phyloP scores from a whole-genome alignment of 78 protist species.

The Polysphondylium violaceum region DNA sequence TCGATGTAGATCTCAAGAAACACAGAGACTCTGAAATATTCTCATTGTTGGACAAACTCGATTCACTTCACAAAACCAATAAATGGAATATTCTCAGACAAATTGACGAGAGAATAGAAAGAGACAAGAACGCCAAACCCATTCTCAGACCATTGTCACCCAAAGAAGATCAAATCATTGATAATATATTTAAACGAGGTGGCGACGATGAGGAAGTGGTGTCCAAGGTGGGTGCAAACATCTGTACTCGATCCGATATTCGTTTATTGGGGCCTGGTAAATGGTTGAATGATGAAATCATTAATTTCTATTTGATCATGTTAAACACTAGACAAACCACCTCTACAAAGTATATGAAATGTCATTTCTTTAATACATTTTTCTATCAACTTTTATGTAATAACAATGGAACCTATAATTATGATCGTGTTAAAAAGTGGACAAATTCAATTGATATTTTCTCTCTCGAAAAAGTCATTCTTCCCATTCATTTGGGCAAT shows the following conservation, averaged over 20 bases:
- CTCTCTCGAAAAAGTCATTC: slow-evolving; percentile 79
- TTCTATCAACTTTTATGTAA: slow-evolving; percentile 83
- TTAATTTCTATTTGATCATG: slow-evolving; percentile 74
- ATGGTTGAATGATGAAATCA: slow-evolving; percentile 84
- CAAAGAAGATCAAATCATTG: slow-evolving; percentile 20
- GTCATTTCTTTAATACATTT: slow-evolving; percentile 84
- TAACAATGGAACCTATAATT: slow-evolving; percentile 60
- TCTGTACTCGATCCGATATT: slow-evolving; percentile 24
- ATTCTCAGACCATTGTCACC: not conserved
- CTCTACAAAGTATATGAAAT: not conserved
- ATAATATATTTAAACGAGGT: not conserved
- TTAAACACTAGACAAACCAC: slow-evolving; percentile 30
- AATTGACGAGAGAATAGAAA: slow-evolving; percentile 24
- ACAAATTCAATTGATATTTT: slow-evolving; percentile 87
- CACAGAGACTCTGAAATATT: too few relatives aligned
- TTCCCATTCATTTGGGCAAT: slow-evolving; percentile 89
- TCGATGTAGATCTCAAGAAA: too few relatives aligned
- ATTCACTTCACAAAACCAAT: too few relatives aligned
- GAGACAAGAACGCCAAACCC: slow-evolving; percentile 27
- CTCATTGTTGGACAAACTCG: too few relatives aligned
- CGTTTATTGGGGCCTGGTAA: slow-evolving; percentile 22
- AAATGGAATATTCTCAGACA: slow-evolving; percentile 30
- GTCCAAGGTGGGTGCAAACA: not conserved
- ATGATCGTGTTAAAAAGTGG: slow-evolving; percentile 86
- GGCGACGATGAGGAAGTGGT: slow-evolving; percentile 2